phyloP scores from a whole-genome alignment of 2,329 filamentous ascomycete genomes.

The Colletotrichum noveboracense region DNA sequence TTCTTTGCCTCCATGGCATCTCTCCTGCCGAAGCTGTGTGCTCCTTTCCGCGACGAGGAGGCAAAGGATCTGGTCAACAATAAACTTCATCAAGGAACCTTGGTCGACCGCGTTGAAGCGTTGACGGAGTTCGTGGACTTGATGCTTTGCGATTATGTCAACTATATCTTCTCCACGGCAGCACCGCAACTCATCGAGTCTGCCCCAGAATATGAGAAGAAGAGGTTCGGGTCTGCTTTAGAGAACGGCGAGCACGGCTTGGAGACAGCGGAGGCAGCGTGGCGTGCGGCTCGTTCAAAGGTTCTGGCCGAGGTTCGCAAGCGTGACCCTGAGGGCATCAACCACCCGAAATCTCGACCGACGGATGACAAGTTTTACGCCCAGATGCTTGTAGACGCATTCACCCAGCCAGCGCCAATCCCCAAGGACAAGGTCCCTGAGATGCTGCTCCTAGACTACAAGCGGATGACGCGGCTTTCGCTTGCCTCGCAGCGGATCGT shows the following conservation, averaged over 20 bases:
- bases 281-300: constrained; percentile 68
- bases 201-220: constrained; percentile 75
- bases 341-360: constrained; percentile 65
- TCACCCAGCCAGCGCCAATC: constrained; percentile 68
- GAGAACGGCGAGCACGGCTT: constrained; percentile 60
- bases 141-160: constrained; percentile 82
- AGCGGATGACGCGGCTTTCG: constrained; percentile 58
- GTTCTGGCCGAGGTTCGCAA: constrained; percentile 69
- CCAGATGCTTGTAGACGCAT: constrained; percentile 76
- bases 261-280: constrained; percentile 67
- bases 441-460: constrained; percentile 72
- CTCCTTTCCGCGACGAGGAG: constrained; percentile 79
- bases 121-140: constrained; percentile 78
- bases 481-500: constrained; percentile 61
- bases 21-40: constrained; percentile 79
- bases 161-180: constrained; percentile 76
- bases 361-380: constrained; percentile 75
- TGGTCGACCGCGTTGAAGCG: constrained; percentile 78
- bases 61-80: constrained; percentile 72
- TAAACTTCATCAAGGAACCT: constrained; percentile 62
- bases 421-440: constrained; percentile 67
- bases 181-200: constrained; percentile 75
- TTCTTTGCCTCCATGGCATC: constrained; percentile 80
- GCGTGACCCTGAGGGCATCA: constrained; percentile 72
- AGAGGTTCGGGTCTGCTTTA: constrained; percentile 70